Base-by-base conservation (phyloP, 495 filamentous ascomycete genomes). In the Xanthoparmelia taractica region DNA sequence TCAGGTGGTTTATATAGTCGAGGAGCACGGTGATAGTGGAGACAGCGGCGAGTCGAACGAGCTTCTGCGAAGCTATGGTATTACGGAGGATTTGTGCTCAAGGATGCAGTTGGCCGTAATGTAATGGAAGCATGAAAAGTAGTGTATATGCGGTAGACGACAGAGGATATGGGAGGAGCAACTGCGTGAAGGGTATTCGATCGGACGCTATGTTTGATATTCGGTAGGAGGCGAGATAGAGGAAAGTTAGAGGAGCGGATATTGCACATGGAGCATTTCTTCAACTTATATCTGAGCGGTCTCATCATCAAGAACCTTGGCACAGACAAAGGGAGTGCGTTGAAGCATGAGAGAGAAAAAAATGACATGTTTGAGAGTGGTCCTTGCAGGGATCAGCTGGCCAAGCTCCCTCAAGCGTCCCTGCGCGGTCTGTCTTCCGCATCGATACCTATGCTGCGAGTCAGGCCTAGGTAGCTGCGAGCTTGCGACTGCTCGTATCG, bases 261-360 rank as follows among this genome's bases (percentile, higher is more conserved):
- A 54, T 54, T 27, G 50, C 50, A 54, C 29, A 29, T 33, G 50
- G 50, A 33, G 50, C 2, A 1, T 54, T 54, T 20, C 29, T 17
- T 54, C 27, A 29, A 54, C 29, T 54, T 54, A 54, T 54, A 54
- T 54, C 50, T 54, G 50, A 54, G 50, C 27, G 50, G 50, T 33
- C 50, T 54, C 50, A 54, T 54, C 29, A 54, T 54, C 20, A 33
- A 33, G 48, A 52, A 27, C 15, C 48, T 29, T 29, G 48, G 27
- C 27, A 20, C 27, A 54, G 5, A 54, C 17, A 54, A 34, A 12
- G 6, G 18, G 17, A 54, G 17, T n/a, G 50, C 29, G 18, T 54
- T 33, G 20, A 29, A 33, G 2, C 27, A 54, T 8, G 2, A 52
- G 50, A n/a, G n/a, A n/a, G n/a, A n/a, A n/a, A 31, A 33, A 52